Percentiles rank a stretch among this genome's conserved stretches.
phyloP scores from a whole-genome alignment of 768 basidiomycete species.

The Russula abietina region DNA sequence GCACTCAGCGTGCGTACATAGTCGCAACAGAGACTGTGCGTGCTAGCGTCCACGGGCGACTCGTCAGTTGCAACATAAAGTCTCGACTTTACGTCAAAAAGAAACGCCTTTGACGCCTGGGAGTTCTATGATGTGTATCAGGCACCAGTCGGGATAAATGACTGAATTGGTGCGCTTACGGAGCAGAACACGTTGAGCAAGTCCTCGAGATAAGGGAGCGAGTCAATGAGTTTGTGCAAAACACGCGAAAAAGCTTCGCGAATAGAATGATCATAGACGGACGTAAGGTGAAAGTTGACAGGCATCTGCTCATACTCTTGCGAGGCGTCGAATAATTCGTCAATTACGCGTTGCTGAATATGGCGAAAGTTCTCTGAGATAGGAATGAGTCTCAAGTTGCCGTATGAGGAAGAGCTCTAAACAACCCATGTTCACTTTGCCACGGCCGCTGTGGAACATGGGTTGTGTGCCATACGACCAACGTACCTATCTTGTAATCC shows the following conservation, averaged over 20 bases:
- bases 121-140: slow-evolving; percentile 54
- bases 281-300: slow-evolving; percentile 86
- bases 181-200: slow-evolving; percentile 81
- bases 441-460: neutral
- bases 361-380: slow-evolving; percentile 79
- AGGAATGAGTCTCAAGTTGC: slow-evolving; percentile 6
- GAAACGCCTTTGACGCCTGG: slow-evolving; percentile 87
- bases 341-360: slow-evolving; percentile 80
- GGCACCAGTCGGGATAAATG: neutral
- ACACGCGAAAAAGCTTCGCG: slow-evolving; percentile 91
- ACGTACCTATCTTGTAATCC: slow-evolving; percentile 81
- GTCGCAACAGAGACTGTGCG: slow-evolving; percentile 85
- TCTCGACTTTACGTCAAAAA: slow-evolving; percentile 81
- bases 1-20: slow-evolving; percentile 84
- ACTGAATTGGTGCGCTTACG: slow-evolving; percentile 35
- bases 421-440: neutral
- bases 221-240: slow-evolving; percentile 79
- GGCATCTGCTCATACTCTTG: slow-evolving; percentile 73
- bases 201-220: slow-evolving; percentile 80
- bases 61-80: slow-evolving; percentile 93
- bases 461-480: slow-evolving; percentile 15
- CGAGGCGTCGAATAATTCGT: slow-evolving; percentile 71
- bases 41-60: slow-evolving; percentile 83
- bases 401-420: neutral
- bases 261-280: slow-evolving; percentile 86